These are phyloP conservation scores for Suillus brevipes DNA, from an alignment of 768 basidiomycete species.

Conservation along the genomic window DNA sequence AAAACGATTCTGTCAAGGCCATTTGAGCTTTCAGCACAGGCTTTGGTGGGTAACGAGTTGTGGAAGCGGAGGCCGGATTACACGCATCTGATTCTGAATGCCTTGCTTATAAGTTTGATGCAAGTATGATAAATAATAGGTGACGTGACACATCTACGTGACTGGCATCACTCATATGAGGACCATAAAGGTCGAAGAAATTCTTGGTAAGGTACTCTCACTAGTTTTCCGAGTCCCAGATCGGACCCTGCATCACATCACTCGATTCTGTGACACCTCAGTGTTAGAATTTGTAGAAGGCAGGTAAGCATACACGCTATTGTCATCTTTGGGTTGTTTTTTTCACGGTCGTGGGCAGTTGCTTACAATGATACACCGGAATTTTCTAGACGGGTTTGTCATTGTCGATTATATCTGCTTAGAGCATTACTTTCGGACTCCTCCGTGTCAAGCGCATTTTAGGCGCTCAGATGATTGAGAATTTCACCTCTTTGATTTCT, in stretches of 20 bases:
- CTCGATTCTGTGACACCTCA: not conserved
- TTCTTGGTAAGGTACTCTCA: not conserved
- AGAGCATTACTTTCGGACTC: not conserved
- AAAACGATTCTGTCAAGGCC: slow-evolving; percentile 30
- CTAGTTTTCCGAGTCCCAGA: not conserved
- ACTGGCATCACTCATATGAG: not conserved
- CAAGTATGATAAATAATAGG: not conserved
- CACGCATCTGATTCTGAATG: slow-evolving; percentile 1
- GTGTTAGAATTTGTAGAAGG: not conserved
- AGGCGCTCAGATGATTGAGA: not conserved
- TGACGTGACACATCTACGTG: slow-evolving; percentile 1
- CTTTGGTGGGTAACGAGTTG: not conserved
- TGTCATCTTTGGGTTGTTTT: not conserved
- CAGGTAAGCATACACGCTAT: not conserved
- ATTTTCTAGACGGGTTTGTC: slow-evolving; percentile 3
- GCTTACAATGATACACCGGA: not conserved
- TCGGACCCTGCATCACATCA: not conserved
- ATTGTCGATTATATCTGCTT: not conserved
- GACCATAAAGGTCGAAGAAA: not conserved
- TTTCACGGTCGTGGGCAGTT: slow-evolving; percentile 8
- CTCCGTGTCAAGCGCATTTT: not conserved
- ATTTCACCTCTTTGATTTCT: not conserved
- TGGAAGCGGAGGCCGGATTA: not conserved
- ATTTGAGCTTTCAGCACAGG: slow-evolving; percentile 12
- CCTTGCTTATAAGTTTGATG: slow-evolving; percentile 11